Evolutionary conservation across 306 rosid genomes (phyloP).

Genomic region (Canavalia gladiata): DNA sequence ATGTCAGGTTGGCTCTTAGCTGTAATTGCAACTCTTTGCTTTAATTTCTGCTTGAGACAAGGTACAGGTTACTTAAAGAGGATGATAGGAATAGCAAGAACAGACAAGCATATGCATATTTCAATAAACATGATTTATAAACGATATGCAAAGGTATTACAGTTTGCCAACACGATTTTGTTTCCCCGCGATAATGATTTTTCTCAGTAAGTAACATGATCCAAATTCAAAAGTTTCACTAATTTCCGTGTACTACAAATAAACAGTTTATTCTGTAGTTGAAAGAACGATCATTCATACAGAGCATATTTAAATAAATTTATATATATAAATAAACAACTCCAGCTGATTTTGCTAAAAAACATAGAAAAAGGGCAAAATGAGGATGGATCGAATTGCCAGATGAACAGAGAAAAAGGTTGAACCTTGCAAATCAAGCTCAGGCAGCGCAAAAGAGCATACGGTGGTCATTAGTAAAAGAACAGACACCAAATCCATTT

Average conservation of each 20-base stretch:
- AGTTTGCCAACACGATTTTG: conserved; percentile 1
- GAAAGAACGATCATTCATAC: background rate
- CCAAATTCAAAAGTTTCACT: conserved; percentile 8
- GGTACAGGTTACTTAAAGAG: background rate
- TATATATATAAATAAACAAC: background rate
- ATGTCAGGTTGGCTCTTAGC: background rate
- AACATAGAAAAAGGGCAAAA: background rate
- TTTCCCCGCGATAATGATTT: background rate
- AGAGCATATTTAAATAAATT: background rate
- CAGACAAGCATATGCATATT: background rate
- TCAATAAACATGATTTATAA: background rate
- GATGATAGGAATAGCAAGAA: background rate
- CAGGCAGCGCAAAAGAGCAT: conserved; percentile 55
- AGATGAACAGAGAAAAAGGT: background rate
- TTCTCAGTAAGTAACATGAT: background rate
- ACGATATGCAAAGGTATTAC: background rate
- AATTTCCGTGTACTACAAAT: background rate
- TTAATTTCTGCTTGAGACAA: conserved; percentile 9
- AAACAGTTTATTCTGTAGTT: background rate
- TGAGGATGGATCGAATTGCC: background rate
- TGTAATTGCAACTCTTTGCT: background rate
- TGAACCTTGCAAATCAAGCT: conserved; percentile 80
- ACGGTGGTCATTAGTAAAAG: conserved; percentile 59
- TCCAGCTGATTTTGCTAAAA: conserved; percentile 1
- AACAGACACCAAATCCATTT: conserved; percentile 61